Base-by-base conservation (phyloP, 805 yeast species). In the Clavispora phyllophila region DNA sequence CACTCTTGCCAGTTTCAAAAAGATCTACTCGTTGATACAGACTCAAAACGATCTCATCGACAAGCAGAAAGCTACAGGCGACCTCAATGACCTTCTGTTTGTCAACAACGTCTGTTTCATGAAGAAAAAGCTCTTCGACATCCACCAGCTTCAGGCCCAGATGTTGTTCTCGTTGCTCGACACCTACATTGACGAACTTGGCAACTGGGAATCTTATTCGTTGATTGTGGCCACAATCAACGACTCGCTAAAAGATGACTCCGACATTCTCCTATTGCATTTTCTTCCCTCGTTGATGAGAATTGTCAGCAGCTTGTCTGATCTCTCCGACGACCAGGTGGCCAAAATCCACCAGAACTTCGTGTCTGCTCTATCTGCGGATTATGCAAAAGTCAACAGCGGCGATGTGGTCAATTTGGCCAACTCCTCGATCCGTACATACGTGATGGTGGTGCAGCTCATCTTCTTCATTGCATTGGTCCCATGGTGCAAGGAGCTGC, bases 141-240 rank as follows among this genome's bases (percentile, higher is more conserved):
- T 82, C 52, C 93, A 89, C 58, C 95, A 87, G 53, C 56, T 73
- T 2, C 62, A 90, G 42, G 82, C 90, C 35, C 85, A 81, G 57
- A 68, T 87, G 1, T 65, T 84, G 6, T 77, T 60, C 51, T 82
- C 84, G 2, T 59, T 78, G 35, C 65, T 74, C 7, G 65, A 67
- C 2, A 66, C 66, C 29, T 66, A 68, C 31, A 45, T 57, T 20
- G 51, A 64, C 2, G 49, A 60, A 29, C 63, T 61, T 36, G 62
- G 62, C 7, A 49, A 61, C 10, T 35, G 55, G 7, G 58, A 63
- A 0, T 60, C 70, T 5, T 73, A 73, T 51, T 50, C 55, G 14
- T 55, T 61, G 14, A 43, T 83, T 8, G 47, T 82, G 2, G 56
- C 65, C 8, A 81, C 74, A 41, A 59, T 81, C 4, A 62, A 50